Evolutionary conservation across 2,329 filamentous ascomycete species (phyloP), one percentile per base, ranked within the genome.

Genomic region (Diaporthe vexans): DNA sequence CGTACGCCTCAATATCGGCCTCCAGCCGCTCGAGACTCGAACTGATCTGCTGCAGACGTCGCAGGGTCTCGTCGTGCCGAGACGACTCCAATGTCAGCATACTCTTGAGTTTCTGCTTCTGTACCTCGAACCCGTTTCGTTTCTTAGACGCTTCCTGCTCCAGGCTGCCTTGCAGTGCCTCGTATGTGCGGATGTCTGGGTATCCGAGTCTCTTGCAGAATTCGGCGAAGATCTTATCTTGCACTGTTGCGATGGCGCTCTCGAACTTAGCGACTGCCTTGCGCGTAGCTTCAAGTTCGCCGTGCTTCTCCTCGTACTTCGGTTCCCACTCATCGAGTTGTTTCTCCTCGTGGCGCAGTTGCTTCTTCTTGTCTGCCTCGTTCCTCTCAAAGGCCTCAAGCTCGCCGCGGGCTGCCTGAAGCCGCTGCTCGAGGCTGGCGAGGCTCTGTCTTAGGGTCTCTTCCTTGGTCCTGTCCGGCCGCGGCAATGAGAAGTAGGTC

Each of bases 131-230:
- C 77, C 95, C 92, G 71, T 94, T 92, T 76, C 94, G 94, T 86
- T 95, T 95, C 83, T 97, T 92, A 0, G 93, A 92, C 58, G 94
- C 94, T 81, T 98, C 95, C 82, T 98, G 94, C 83, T 98, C 95
- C 65, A 97, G 86, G 56, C 94, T 95, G 65, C 97, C 96, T 84
- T 98, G 97, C 78, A 97, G 95, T 35, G 93, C 93, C 81, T 98
- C 95, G 80, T 98, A 99, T 74, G 95, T 94, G 74, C 96, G 94
- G 77, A 99, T 97, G 79, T 97, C 93, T 74, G 91, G 88, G 82
- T 98, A 98, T 0, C 95, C 95, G 26, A 98, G 91, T 72, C 94
- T 91, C 78, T 91, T 90, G 85, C 97, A 99, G 85, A 99, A 99
- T 54, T 88, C 88, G 29, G 88, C 88, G 82, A 98, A 99, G 40